Conservation (phyloP, 306 rosid species). For the Potentilla sterilis region DNA sequence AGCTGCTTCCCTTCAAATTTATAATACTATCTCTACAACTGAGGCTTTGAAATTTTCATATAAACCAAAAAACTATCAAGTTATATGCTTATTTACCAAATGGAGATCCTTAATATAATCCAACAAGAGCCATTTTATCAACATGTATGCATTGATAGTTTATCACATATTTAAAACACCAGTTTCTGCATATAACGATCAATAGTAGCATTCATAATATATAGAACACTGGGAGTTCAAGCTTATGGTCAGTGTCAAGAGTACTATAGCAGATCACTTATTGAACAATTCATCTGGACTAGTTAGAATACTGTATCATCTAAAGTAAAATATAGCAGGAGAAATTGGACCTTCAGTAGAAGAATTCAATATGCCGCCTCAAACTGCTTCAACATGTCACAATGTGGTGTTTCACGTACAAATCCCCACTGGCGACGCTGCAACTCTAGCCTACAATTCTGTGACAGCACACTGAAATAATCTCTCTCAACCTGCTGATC, state of each 20-base stretch:
- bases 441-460: constrained; percentile 78
- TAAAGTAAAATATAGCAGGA: constrained; percentile 32
- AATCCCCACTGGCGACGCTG: constrained; percentile 94
- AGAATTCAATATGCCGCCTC: constrained; percentile 39
- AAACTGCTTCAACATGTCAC: constrained; percentile 70
- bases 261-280: constrained; percentile 26
- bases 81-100: background rate
- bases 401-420: constrained; percentile 84
- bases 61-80: background rate
- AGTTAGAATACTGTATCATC: constrained; percentile 39
- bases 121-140: background rate
- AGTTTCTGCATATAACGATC: background rate
- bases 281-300: constrained; percentile 25
- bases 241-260: background rate
- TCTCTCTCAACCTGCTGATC: constrained; percentile 75
- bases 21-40: background rate
- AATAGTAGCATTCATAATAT: background rate
- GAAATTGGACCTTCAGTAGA: constrained; percentile 38
- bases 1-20: background rate
- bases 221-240: background rate
- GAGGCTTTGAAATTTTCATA: background rate
- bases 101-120: background rate
- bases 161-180: background rate
- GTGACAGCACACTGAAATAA: constrained; percentile 60
- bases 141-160: background rate